phyloP scores from a whole-genome alignment of 2,329 filamentous ascomycete species.

The Hypoxylon sp. region DNA sequence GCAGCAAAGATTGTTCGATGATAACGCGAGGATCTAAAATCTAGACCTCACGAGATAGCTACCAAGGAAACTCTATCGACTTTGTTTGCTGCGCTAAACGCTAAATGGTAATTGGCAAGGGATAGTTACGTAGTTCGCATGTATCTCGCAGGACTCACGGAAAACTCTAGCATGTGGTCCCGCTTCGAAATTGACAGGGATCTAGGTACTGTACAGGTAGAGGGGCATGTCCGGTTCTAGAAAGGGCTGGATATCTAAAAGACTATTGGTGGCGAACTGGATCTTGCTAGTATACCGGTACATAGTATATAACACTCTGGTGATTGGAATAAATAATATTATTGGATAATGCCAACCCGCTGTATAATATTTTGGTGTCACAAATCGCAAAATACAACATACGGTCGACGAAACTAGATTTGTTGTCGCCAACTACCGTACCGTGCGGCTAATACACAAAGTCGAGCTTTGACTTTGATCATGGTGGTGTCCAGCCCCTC shows the following conservation, averaged over 20 bases:
- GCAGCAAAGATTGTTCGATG: constrained; percentile 35
- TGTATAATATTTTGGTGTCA: constrained; percentile 40
- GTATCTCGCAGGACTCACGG: neutral
- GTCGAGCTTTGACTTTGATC: constrained; percentile 7
- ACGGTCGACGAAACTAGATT: constrained; percentile 10
- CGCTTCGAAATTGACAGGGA: constrained; percentile 34
- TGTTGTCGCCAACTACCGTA: constrained; percentile 27
- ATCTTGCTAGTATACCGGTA: constrained; percentile 5
- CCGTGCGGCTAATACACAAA: constrained; percentile 28
- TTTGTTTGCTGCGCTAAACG: constrained; percentile 25
- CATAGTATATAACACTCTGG: constrained; percentile 3
- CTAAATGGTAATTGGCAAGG: constrained; percentile 34
- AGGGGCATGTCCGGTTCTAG: constrained; percentile 43
- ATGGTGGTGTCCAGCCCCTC: neutral
- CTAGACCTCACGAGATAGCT: constrained; percentile 36
- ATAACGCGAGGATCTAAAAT: constrained; percentile 43
- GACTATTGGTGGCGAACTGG: constrained; percentile 40
- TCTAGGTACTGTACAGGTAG: constrained; percentile 5
- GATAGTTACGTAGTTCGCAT: constrained; percentile 32
- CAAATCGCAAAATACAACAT: constrained; percentile 15
- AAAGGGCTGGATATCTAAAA: constrained; percentile 27
- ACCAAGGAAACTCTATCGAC: constrained; percentile 31
- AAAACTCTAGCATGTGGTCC: constrained; percentile 34
- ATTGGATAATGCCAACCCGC: constrained; percentile 33
- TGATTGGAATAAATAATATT: constrained; percentile 19